Conservation (phyloP, 1,284 basidiomycete species). For the Ceratobasidium sp. region DNA sequence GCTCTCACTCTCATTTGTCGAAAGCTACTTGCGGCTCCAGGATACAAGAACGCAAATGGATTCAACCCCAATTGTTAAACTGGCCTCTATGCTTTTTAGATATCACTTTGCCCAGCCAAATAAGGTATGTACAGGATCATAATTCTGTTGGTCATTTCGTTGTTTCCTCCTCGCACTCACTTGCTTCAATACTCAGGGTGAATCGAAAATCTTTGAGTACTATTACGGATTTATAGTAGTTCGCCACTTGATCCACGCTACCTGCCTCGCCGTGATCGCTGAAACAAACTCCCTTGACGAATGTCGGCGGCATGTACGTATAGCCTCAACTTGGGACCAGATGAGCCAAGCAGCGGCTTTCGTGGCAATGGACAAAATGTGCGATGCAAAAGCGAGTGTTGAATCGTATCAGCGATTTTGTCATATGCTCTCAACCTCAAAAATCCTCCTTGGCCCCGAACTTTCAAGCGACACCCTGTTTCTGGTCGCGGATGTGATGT, state of each 20-base stretch:
- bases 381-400: neutral
- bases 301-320: neutral
- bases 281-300: neutral
- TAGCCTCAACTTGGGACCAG: neutral
- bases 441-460: neutral
- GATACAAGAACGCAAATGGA: neutral
- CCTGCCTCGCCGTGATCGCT: neutral
- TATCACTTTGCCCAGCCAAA: neutral
- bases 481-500: neutral
- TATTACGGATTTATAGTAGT: neutral
- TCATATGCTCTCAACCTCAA: neutral
- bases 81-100: neutral
- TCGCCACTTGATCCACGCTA: neutral
- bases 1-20: neutral
- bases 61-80: neutral
- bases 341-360: neutral
- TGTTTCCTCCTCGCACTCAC: too few relatives aligned
- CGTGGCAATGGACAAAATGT: neutral
- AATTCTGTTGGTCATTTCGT: too few relatives aligned
- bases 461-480: neutral
- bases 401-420: neutral
- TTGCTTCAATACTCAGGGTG: too few relatives aligned
- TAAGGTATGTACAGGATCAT: neutral
- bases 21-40: neutral
- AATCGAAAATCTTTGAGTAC: neutral